phyloP scores from a whole-genome alignment of 2,329 filamentous ascomycete species.

The Hypocrella siamensis region DNA sequence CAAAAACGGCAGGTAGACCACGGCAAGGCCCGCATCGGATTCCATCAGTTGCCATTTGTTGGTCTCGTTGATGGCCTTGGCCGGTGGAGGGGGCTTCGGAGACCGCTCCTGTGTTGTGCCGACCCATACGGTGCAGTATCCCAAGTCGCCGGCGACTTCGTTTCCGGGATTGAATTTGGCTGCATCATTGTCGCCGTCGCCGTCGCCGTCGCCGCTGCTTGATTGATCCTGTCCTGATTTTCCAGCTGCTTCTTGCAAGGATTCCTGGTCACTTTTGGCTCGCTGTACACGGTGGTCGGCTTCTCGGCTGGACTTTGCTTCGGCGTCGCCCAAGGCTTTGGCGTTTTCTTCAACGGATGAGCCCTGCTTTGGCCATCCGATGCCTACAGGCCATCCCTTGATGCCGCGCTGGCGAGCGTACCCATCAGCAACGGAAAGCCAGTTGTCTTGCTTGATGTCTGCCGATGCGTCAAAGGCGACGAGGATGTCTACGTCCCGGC shows the following conservation, averaged over 20 bases:
- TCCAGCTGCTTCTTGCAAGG: conserved; percentile 10
- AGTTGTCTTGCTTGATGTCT: conserved; percentile 87
- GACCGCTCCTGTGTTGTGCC: conserved; percentile 64
- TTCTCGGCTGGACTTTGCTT: conserved; percentile 42
- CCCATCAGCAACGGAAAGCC: conserved; percentile 86
- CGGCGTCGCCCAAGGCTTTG: conserved; percentile 48
- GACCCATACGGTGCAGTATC: conserved; percentile 92
- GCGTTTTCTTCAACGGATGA: conserved; percentile 44
- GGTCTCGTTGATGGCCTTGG: conserved; percentile 42
- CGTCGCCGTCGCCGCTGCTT: conserved; percentile 4
- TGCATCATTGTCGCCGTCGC: conserved; percentile 12
- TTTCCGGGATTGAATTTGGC: conserved; percentile 24
- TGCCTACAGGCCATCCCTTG: conserved; percentile 85
- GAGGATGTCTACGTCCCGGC: conserved; percentile 75
- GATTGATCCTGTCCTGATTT: not conserved
- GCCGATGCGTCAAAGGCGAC: conserved; percentile 91
- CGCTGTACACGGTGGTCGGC: conserved; percentile 47
- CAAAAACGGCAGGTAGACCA: conserved; percentile 83
- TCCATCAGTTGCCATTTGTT: conserved; percentile 52
- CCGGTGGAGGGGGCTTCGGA: conserved; percentile 32
- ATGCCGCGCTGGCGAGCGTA: conserved; percentile 82
- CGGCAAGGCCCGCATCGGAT: conserved; percentile 69
- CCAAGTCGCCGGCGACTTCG: conserved; percentile 45
- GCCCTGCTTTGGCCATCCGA: conserved; percentile 69
- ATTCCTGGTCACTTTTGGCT: conserved; percentile 34